phyloP scores from a whole-genome alignment of 129 eudicot genomes.

The Rutidosis leptorrhynchoides region DNA sequence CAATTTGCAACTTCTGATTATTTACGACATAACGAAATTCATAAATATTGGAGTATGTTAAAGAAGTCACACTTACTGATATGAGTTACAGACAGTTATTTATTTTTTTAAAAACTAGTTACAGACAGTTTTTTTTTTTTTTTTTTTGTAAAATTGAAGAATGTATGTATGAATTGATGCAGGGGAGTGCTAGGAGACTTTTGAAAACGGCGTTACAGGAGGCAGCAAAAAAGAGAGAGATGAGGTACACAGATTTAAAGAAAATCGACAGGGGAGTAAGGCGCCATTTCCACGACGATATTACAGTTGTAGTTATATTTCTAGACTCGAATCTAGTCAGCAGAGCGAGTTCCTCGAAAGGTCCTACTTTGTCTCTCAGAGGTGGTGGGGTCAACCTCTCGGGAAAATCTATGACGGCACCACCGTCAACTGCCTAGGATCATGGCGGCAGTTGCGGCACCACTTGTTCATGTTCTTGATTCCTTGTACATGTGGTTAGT shows the following conservation, averaged over 20 bases:
- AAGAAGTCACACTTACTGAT: background rate
- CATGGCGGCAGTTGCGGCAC: background rate
- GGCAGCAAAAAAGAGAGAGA: slow-evolving; percentile 91
- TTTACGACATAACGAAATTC: background rate
- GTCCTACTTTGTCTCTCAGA: slow-evolving; percentile 64
- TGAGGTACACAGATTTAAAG: slow-evolving; percentile 88
- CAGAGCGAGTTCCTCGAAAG: slow-evolving; percentile 56
- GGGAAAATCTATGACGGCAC: slow-evolving; percentile 39
- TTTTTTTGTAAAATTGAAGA: too few relatives aligned
- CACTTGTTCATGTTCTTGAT: background rate
- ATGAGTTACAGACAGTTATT: too few relatives aligned
- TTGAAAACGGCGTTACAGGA: slow-evolving; percentile 76
- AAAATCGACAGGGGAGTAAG: slow-evolving; percentile 87
- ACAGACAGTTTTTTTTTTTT: background rate
- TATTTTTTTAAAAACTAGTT: too few relatives aligned
- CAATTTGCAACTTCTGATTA: background rate
- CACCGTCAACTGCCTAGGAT: slow-evolving; percentile 24
- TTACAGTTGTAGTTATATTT: slow-evolving; percentile 71
- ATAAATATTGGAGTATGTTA: too few relatives aligned
- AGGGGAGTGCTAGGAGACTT: slow-evolving; percentile 83
- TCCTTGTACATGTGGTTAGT: slow-evolving; percentile 11
- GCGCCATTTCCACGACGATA: slow-evolving; percentile 93
- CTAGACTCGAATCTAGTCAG: slow-evolving; percentile 75
- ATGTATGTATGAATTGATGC: slow-evolving; percentile 23
- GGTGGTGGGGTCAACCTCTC: slow-evolving; percentile 60